Evolutionary conservation across 495 filamentous ascomycete genomes (phyloP).

Genomic region (Podospora appendiculata): DNA sequence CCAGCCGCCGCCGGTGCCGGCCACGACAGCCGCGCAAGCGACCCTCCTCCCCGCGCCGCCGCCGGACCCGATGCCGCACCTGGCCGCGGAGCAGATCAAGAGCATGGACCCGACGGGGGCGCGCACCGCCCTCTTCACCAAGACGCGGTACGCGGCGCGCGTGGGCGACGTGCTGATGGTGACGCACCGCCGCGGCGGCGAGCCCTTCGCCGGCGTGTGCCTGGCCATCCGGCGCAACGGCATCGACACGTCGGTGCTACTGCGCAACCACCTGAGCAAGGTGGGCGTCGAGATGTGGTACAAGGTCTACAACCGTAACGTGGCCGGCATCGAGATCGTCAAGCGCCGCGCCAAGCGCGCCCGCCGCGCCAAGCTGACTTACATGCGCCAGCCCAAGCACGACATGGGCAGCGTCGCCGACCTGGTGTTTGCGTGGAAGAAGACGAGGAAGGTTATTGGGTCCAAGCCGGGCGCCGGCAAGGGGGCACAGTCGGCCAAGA

Average conservation of each 20-base stretch:
- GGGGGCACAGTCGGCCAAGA: slow-evolving; percentile 4
- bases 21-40: slow-evolving; percentile 1
- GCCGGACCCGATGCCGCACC: slow-evolving; percentile 53
- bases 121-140: slow-evolving; percentile 72
- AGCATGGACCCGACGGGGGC: slow-evolving; percentile 77
- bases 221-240: slow-evolving; percentile 77
- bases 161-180: slow-evolving; percentile 89
- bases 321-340: slow-evolving; percentile 88
- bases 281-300: slow-evolving; percentile 97
- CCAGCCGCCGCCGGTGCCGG: slow-evolving; percentile 22
- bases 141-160: slow-evolving; percentile 59
- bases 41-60: slow-evolving; percentile 25
- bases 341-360: slow-evolving; percentile 76
- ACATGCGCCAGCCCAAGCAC: slow-evolving; percentile 69
- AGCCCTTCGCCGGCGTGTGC: slow-evolving; percentile 84
- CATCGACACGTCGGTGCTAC: slow-evolving; percentile 75
- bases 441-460: slow-evolving; percentile 24
- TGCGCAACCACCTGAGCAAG: slow-evolving; percentile 73
- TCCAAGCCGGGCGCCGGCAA: slow-evolving; percentile 6
- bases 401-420: slow-evolving; percentile 38
- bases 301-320: slow-evolving; percentile 84
- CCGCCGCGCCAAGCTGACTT: slow-evolving; percentile 82
- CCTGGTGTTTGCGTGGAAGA: slow-evolving; percentile 37
- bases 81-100: slow-evolving; percentile 58
- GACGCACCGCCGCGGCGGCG: slow-evolving; percentile 62